These are phyloP conservation scores for Metschnikowia lochheadii DNA, from an alignment of 805 yeast genomes.

Conservation along the genomic window DNA sequence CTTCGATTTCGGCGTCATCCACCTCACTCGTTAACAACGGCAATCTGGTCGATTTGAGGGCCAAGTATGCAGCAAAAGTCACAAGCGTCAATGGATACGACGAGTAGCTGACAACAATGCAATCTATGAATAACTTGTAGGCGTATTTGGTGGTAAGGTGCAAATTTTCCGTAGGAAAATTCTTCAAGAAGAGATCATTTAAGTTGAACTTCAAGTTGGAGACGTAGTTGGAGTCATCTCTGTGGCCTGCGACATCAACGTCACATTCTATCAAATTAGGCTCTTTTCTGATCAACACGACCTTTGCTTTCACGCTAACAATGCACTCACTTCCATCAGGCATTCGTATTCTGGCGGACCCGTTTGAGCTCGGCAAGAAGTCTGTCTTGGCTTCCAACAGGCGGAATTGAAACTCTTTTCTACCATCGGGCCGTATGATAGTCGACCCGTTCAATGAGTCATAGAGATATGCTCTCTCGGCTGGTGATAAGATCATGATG, in stretches of 20 bases:
- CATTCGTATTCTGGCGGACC: constrained; percentile 82
- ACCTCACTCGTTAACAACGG: constrained; percentile 70
- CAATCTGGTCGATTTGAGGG: constrained; percentile 70
- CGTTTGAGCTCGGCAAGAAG: constrained; percentile 83
- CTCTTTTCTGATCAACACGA: constrained; percentile 44
- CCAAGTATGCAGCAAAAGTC: constrained; percentile 77
- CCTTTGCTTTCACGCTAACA: constrained; percentile 85
- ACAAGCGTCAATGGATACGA: constrained; percentile 79
- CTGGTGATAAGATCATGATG: constrained; percentile 63
- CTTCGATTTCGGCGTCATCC: constrained; percentile 66
- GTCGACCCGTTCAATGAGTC: constrained; percentile 62
- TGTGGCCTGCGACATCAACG: constrained; percentile 72
- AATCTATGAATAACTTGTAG: constrained; percentile 74
- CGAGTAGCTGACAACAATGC: constrained; percentile 68
- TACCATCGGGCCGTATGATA: constrained; percentile 80
- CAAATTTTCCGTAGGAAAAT: constrained; percentile 51
- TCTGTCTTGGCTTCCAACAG: constrained; percentile 81
- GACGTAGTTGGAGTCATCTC: constrained; percentile 74
- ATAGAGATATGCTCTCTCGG: constrained; percentile 71
- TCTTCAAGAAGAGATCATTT: constrained; percentile 47
- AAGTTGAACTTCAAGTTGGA: constrained; percentile 60
- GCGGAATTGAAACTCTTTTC: constrained; percentile 69
- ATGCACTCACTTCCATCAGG: constrained; percentile 93
- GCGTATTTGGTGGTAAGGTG: constrained; percentile 70
- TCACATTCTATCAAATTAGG: constrained; percentile 64